phyloP scores from a whole-genome alignment of 768 basidiomycete genomes.

The Pholiota conissans region DNA sequence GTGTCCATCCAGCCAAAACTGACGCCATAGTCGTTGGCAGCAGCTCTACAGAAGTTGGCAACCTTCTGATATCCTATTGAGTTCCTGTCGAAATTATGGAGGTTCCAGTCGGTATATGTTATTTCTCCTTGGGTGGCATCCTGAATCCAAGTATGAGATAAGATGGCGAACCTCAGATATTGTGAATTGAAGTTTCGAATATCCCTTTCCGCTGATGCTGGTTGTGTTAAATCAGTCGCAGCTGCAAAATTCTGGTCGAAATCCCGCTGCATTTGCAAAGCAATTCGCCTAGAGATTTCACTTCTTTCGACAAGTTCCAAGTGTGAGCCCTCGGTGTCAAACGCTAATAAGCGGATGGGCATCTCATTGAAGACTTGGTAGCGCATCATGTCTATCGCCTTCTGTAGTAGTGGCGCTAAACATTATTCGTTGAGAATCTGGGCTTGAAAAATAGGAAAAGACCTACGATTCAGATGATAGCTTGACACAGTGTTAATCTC shows the following conservation, averaged over 20 bases:
- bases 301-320: slow-evolving; percentile 4
- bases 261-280: neutral
- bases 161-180: neutral
- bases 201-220: no score
- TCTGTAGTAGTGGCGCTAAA: neutral
- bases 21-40: neutral
- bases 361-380: neutral
- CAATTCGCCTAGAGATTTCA: neutral
- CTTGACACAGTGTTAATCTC: no score
- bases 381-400: neutral
- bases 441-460: neutral
- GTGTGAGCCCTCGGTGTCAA: neutral
- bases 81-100: neutral
- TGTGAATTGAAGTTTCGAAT: neutral
- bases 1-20: slow-evolving; percentile 1
- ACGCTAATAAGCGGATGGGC: slow-evolving; percentile 1
- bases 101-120: neutral
- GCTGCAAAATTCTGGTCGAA: neutral
- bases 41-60: neutral
- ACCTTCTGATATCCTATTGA: neutral
- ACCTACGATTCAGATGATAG: no score
- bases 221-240: neutral
- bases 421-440: neutral
- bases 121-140: neutral
- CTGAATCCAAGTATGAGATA: slow-evolving; percentile 3